Conservation (phyloP, 2,329 filamentous ascomycete genomes). For the Diaporthe citri region DNA sequence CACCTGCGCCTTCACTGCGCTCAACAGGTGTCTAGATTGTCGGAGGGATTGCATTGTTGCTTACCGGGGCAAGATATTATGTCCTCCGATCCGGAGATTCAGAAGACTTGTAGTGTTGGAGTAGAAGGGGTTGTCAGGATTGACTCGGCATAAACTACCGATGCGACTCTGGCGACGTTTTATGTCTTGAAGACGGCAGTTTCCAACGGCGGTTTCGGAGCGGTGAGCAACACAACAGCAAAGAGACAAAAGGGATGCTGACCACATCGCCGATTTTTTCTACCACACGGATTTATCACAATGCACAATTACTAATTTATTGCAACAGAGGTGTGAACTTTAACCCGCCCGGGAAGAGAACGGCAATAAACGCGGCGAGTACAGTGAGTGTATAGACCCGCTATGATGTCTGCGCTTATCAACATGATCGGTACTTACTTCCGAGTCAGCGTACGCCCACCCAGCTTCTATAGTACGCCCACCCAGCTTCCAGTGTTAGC, state of each 20-base stretch:
- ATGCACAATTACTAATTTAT: conserved; percentile 15
- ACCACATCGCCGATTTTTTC: neutral
- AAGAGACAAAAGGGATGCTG: neutral
- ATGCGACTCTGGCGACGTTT: neutral
- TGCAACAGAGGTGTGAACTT: neutral
- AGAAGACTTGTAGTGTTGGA: neutral
- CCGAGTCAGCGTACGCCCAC: no score
- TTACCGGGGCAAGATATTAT: neutral
- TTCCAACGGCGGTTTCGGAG: neutral
- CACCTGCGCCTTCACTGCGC: conserved; percentile 44
- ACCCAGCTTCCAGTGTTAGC: no score
- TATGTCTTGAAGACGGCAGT: neutral
- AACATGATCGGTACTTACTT: neutral
- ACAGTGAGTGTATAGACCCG: neutral
- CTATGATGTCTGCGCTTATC: conserved; percentile 10
- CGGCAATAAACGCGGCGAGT: conserved; percentile 3
- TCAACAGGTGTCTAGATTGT: conserved; percentile 42
- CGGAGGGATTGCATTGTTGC: conserved; percentile 44
- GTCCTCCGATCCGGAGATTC: conserved; percentile 7
- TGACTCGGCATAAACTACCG: neutral
- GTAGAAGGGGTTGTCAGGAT: neutral
- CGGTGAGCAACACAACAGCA: neutral
- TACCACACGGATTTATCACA: neutral
- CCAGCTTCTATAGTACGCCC: no score
- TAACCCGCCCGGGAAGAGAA: conserved; percentile 19